Evolutionary conservation across 2,329 filamentous ascomycete genomes (phyloP).

Genomic region (Aspergillus niger): DNA sequence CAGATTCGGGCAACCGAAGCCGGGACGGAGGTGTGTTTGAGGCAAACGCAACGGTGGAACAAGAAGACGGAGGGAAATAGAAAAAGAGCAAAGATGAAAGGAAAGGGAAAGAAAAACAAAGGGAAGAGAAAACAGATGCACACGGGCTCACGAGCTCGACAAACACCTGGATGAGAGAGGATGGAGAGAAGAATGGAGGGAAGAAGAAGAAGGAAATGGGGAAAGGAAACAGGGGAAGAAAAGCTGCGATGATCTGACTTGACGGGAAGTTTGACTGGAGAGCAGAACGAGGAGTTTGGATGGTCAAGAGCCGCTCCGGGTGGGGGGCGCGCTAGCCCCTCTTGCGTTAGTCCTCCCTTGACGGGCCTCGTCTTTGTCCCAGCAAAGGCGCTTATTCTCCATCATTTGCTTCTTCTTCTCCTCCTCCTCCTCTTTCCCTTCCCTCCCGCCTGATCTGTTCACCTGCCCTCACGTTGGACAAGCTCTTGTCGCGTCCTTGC

Average conservation of each 20-base stretch:
- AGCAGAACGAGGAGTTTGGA: constrained; percentile 26
- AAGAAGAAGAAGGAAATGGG: constrained; percentile 24
- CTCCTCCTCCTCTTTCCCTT: background rate
- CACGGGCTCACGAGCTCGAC: constrained; percentile 10
- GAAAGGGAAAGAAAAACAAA: constrained; percentile 18
- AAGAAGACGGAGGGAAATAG: background rate
- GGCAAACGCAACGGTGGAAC: constrained; percentile 3
- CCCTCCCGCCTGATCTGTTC: background rate
- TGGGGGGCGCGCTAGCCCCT: constrained; percentile 23
- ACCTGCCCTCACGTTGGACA: too few species aligned
- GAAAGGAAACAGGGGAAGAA: constrained; percentile 20
- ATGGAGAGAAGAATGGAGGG: constrained; percentile 15
- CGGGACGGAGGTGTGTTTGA: background rate
- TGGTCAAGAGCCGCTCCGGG: constrained; percentile 31
- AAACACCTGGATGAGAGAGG: constrained; percentile 10
- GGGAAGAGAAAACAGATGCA: constrained; percentile 18
- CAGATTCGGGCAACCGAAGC: constrained; percentile 3
- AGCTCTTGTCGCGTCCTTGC: too few species aligned
- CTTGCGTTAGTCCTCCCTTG: constrained; percentile 17
- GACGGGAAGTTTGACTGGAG: constrained; percentile 19
- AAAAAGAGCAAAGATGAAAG: background rate
- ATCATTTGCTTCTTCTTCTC: background rate
- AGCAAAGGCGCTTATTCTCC: constrained; percentile 9
- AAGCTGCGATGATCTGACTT: constrained; percentile 27
- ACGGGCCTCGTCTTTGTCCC: constrained; percentile 6